Evolutionary conservation across 2,329 filamentous ascomycete species (phyloP), one percentile per base, ranked within the genome.

Genomic region (Periconia macrospinosa): DNA sequence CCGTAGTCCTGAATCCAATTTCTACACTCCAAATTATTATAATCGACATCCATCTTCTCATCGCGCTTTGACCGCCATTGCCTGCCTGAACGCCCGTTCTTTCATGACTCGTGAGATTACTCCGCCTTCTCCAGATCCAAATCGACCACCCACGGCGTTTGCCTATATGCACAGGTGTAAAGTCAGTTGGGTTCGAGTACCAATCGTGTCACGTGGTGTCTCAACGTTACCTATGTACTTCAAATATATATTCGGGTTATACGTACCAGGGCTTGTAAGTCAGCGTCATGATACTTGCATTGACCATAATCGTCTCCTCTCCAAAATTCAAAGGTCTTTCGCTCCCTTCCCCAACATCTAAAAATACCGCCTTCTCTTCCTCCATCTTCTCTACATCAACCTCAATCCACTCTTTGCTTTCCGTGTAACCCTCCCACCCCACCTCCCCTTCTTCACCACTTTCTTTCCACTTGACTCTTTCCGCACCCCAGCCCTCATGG

Each of bases 61-160:
- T 37, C 33, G 11, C 33, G 33, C 11, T 6, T 14, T 37, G 33
- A 37, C 33, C 33, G 11, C 11, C 5, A 37, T 27, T 27, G 8
- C 8, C 23, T 27, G 23, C 23, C 5, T 27, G 23, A 27, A 8
- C 23, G 23, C 23, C 8, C 5, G 11, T 13, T 37, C 33, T n/a
- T 14, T n/a, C 6, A 37, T 37, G 33, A 37, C 33, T 37, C 33
- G 11, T 27, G 8, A 27, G 11, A 14, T 13, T n/a, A 37, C 11
- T 37, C 33, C 20, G 60, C 60, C 47, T 33, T 62, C 23, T 67
- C 64, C 1, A 74, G 57, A 65, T 84, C 79, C 49, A 85, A 43
- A 70, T 84, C 82, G 30, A 86, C 75, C 41, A 85, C 54, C 80
- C 82, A 85, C 1, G 82, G 81, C 37, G 76, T 79, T 67, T 86